phyloP scores from a whole-genome alignment of 805 yeast species.

The Cyberlindnera galapagoensis region DNA sequence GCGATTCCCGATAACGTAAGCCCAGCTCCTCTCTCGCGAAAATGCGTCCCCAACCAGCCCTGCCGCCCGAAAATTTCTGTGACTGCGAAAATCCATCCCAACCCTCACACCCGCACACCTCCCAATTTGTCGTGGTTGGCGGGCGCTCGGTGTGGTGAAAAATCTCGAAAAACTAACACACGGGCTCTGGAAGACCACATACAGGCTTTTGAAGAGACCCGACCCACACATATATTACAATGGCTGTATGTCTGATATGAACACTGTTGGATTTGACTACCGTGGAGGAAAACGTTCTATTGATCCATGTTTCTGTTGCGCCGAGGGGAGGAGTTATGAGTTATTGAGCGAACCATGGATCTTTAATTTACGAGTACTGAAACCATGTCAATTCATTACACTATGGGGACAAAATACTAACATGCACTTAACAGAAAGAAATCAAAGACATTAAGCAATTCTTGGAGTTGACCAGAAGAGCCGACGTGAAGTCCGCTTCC shows the following conservation, averaged over 20 bases:
- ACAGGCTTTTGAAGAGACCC: no score
- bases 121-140: neutral
- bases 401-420: conserved; percentile 9
- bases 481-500: conserved; percentile 89
- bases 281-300: neutral
- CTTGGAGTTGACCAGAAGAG: conserved; percentile 93
- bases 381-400: no score
- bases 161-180: conserved; percentile 5
- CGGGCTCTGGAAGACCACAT: no score
- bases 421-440: conserved; percentile 38
- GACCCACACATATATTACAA: conserved; percentile 5
- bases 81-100: conserved; percentile 15
- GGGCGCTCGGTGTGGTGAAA: conserved; percentile 4
- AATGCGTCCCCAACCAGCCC: no score
- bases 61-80: conserved; percentile 8
- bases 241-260: conserved; percentile 18
- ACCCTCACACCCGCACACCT: neutral
- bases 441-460: conserved; percentile 96
- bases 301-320: no score
- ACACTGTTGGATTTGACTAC: neutral
- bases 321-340: no score
- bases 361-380: no score
- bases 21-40: no score
- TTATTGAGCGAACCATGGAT: no score
- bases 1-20: no score